Conservation (phyloP, 2,329 filamentous ascomycete genomes). For the Fusarium irregulare region DNA sequence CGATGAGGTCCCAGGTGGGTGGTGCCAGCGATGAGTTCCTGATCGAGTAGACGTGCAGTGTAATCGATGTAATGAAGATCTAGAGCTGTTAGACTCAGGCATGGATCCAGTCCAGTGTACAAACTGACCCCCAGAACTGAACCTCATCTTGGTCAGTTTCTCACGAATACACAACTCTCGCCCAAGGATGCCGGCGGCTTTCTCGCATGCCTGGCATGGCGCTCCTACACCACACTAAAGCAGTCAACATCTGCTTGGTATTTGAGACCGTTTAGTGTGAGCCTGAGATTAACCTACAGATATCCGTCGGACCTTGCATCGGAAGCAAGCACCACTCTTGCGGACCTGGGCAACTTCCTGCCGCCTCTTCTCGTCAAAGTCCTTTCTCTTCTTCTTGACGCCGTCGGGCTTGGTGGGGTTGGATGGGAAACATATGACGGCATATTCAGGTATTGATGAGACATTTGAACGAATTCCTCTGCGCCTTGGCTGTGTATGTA, state of each 20-base stretch:
- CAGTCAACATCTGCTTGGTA: slow-evolving; percentile 19
- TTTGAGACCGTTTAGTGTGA: neutral
- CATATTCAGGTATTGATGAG: slow-evolving; percentile 34
- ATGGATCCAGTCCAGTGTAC: neutral
- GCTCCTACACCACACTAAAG: slow-evolving; percentile 42
- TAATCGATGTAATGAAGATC: slow-evolving; percentile 48
- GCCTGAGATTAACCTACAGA: slow-evolving; percentile 36
- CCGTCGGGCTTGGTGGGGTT: slow-evolving; percentile 44
- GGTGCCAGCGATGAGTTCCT: slow-evolving; percentile 46
- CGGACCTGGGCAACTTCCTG: slow-evolving; percentile 46
- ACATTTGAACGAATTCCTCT: slow-evolving; percentile 15
- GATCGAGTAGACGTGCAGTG: slow-evolving; percentile 42
- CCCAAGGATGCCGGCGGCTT: slow-evolving; percentile 43
- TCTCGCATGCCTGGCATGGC: slow-evolving; percentile 43
- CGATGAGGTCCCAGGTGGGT: slow-evolving; percentile 45
- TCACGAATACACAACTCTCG: slow-evolving; percentile 44
- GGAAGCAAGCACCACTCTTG: slow-evolving; percentile 44
- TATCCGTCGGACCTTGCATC: slow-evolving; percentile 45
- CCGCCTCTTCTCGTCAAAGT: slow-evolving; percentile 44
- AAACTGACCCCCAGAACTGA: slow-evolving; percentile 44
- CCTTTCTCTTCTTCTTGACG: slow-evolving; percentile 45
- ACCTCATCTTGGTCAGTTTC: slow-evolving; percentile 46
- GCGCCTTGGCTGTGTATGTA: neutral
- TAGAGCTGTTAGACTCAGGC: slow-evolving; percentile 7
- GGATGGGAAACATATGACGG: slow-evolving; percentile 46